Conservation (phyloP, 371 early-diverging fungal genomes). For the Actinomucor elegans region DNA sequence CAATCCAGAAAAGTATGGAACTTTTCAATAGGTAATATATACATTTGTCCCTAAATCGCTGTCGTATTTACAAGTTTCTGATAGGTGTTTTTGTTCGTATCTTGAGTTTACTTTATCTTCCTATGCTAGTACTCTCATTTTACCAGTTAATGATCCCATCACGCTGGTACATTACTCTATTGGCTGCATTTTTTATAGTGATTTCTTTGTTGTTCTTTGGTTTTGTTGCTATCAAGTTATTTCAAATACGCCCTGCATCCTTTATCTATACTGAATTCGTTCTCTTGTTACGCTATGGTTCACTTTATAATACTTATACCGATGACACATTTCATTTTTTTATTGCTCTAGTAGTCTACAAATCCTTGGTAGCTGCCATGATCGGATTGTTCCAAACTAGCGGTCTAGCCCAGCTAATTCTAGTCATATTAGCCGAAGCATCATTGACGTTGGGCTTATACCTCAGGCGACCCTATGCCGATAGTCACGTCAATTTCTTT, state of each 20-base stretch:
- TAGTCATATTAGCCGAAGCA: constrained; percentile 31
- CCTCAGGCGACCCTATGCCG: constrained; percentile 31
- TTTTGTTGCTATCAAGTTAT: constrained; percentile 31
- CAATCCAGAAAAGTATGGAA: constrained; percentile 15
- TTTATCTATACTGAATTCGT: constrained; percentile 47
- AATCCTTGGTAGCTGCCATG: constrained; percentile 38
- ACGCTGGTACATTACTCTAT: constrained; percentile 26
- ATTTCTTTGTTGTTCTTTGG: constrained; percentile 34
- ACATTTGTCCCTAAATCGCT: too few species aligned
- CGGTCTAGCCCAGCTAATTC: constrained; percentile 35
- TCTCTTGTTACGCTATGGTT: constrained; percentile 48
- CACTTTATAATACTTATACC: constrained; percentile 51
- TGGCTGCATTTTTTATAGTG: constrained; percentile 33
- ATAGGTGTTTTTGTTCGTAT: constrained; percentile 36
- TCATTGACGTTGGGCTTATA: constrained; percentile 11
- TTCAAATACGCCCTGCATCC: constrained; percentile 40
- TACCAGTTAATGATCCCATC: constrained; percentile 48
- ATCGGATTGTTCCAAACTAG: constrained; percentile 37
- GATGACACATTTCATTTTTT: constrained; percentile 53
- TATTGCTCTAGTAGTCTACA: constrained; percentile 35
- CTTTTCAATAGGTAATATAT: constrained; percentile 34
- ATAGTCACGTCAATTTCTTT: constrained; percentile 28
- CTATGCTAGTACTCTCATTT: constrained; percentile 32
- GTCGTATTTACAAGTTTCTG: too few species aligned
- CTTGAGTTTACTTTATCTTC: constrained; percentile 36